A percentile compares a stretch with the other conserved stretches of the same genome.
Evolutionary conservation across 192 early-diverging fungal species (phyloP).

Genomic region (Umbelopsis sp.): DNA sequence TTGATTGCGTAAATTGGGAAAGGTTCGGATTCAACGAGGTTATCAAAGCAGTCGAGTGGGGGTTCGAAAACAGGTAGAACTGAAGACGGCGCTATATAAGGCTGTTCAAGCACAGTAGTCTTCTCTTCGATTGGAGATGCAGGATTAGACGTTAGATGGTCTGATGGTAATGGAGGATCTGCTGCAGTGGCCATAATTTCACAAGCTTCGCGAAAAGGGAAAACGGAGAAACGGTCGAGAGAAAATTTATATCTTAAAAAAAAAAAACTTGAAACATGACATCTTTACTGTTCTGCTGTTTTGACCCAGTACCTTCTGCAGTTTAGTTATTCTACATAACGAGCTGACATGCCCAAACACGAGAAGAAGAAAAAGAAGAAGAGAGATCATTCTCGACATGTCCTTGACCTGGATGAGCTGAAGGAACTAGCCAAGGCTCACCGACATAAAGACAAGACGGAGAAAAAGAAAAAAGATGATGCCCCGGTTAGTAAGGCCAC

Average conservation of each 20-base stretch:
- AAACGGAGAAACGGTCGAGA: neutral
- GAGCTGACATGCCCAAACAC: conserved; percentile 2
- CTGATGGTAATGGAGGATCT: conserved; percentile 3
- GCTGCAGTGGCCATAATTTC: conserved; percentile 7
- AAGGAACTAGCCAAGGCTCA: conserved; percentile 24
- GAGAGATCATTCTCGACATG: neutral
- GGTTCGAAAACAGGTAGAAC: neutral
- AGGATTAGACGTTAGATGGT: conserved; percentile 2
- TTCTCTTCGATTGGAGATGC: conserved; percentile 6
- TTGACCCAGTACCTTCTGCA: too few species aligned
- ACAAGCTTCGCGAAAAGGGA: neutral
- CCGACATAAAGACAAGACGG: conserved; percentile 2
- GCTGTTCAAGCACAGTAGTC: neutral
- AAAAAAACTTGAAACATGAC: too few species aligned
- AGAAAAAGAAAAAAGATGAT: conserved; percentile 7
- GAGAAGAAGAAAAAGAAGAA: conserved; percentile 17
- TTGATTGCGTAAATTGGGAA: conserved; percentile 41
- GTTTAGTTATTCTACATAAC: too few species aligned
- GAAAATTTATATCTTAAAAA: too few species aligned
- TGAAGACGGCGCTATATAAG: neutral
- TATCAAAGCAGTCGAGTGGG: neutral
- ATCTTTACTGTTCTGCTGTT: too few species aligned
- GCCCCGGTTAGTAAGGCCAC: neutral
- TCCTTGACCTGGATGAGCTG: conserved; percentile 3
- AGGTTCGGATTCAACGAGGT: neutral